phyloP scores from a whole-genome alignment of 2,329 filamentous ascomycete genomes.

The Didymella exigua region DNA sequence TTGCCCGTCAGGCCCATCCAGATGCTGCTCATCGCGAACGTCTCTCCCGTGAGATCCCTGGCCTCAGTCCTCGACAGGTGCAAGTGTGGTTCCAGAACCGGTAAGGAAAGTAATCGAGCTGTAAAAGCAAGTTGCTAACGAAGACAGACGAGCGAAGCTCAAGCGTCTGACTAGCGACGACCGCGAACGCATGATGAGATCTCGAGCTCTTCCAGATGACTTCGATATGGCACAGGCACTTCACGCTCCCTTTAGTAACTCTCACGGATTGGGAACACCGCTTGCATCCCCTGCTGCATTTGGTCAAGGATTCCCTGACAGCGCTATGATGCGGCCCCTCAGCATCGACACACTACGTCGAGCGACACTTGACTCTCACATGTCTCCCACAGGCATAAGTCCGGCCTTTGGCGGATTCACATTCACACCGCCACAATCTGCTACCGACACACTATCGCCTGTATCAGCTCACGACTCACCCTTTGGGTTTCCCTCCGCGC shows the following conservation, averaged over 20 bases:
- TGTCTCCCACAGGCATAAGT: conserved; percentile 70
- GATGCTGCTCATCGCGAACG: conserved; percentile 89
- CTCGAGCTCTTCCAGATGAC: conserved; percentile 63
- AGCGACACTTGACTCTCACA: conserved; percentile 66
- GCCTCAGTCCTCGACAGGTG: conserved; percentile 87
- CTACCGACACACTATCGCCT: conserved; percentile 48
- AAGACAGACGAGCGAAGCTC: conserved; percentile 62
- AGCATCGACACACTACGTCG: conserved; percentile 72
- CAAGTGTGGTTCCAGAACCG: conserved; percentile 99
- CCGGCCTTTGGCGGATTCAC: conserved; percentile 71
- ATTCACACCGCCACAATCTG: conserved; percentile 63
- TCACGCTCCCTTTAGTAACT: conserved; percentile 59
- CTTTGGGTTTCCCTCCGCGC: conserved; percentile 47
- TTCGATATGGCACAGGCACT: conserved; percentile 66
- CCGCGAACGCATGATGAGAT: conserved; percentile 66
- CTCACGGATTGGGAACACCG: conserved; percentile 54
- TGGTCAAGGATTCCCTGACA: conserved; percentile 50
- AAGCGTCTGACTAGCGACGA: conserved; percentile 67
- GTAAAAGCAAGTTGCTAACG: conserved; percentile 21
- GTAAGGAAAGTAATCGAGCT: conserved; percentile 58
- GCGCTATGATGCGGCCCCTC: conserved; percentile 69
- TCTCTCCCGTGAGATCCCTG: conserved; percentile 87
- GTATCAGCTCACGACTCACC: conserved; percentile 51
- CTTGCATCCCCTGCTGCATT: conserved; percentile 54
- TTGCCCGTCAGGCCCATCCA: conserved; percentile 90